Base-by-base conservation (phyloP, 257 asterid genomes). In the Solanum chmielewskii region DNA sequence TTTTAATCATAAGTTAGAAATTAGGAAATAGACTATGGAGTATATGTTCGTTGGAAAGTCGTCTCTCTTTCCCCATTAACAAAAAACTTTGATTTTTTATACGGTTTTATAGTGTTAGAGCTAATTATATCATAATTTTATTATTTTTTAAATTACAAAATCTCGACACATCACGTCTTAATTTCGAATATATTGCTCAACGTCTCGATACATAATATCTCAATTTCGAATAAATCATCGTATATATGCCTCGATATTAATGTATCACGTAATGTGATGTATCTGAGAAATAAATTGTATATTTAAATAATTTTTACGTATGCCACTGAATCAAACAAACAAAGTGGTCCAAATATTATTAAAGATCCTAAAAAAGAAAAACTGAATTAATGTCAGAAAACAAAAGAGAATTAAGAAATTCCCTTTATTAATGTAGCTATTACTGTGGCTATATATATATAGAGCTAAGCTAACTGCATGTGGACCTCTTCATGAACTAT, bases 281-380 rank as follows among this genome's bases (percentile, higher is more conserved):
- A 39, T 39, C 42, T 7, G 9, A 39, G 0, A 39, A 39, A 39
- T 39, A 39, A 39, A 7, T 39, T 39, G 2, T 39, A 7, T 7
- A 39, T 39, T 39, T 39, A 39, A 2, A 7, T 39, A 39, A 39
- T 7, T 39, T 39, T 49, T 52, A 93, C 39, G 91, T 92, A 45
- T 90, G 62, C 86, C 95, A 92, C 92, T 89, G 91, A 88, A 49
- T 82, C 87, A 87, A 37, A 85, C 47, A 9, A 25, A 15, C 41
- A 76, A 78, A 64, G 94, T 93, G 94, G 94, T 89, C 94, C 93
- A 91, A 78, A 78, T 86, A n/a, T 39, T 25, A 25, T 16, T 20
- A 71, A 64, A 37, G 60, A 52, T 52, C 62, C 62, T 52, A 16
- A 52, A 52, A 52, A 52, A 16, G 39, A 3, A 52, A 45, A 45